A percentile compares a stretch with the other conserved stretches of the same genome.
These are phyloP conservation scores for Shiraia bambusicola DNA, from an alignment of 2,329 filamentous ascomycete genomes.

Conservation along the genomic window DNA sequence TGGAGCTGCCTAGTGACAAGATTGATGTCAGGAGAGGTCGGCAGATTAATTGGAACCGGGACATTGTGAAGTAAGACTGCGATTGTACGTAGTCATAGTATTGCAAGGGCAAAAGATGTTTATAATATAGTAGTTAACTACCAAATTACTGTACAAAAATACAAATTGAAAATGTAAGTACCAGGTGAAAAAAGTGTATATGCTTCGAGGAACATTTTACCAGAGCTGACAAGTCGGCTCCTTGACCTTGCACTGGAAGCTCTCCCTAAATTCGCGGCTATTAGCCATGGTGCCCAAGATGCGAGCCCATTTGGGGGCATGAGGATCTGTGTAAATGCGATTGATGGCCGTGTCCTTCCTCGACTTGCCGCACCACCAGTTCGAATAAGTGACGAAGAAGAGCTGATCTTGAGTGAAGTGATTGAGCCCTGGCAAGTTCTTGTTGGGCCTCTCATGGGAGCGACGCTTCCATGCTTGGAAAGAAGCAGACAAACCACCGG, in stretches of 20 bases:
- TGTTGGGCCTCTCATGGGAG: constrained; percentile 52
- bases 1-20: constrained; percentile 14
- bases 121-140: too few species aligned
- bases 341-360: constrained; percentile 60
- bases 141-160: too few species aligned
- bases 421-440: constrained; percentile 57
- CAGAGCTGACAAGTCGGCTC: constrained; percentile 70
- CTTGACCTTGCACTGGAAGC: constrained; percentile 65
- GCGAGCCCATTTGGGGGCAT: constrained; percentile 64
- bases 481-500: constrained; percentile 64
- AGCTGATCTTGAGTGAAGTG: constrained; percentile 67
- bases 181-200: too few species aligned
- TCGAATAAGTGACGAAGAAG: constrained; percentile 67
- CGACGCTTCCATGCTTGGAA: constrained; percentile 67
- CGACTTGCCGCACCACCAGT: constrained; percentile 67
- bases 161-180: too few species aligned
- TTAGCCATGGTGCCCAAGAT: constrained; percentile 64
- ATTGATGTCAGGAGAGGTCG: constrained; percentile 4
- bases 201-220: constrained; percentile 51
- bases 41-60: too few species aligned
- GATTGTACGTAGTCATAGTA: too few species aligned
- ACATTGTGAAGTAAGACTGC: too few species aligned
- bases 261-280: constrained; percentile 66
- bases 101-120: too few species aligned
- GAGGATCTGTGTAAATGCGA: constrained; percentile 63